Evolutionary conservation across 768 basidiomycete species (phyloP), one percentile per base, ranked within the genome.

Genomic region (Trametes elegans): DNA sequence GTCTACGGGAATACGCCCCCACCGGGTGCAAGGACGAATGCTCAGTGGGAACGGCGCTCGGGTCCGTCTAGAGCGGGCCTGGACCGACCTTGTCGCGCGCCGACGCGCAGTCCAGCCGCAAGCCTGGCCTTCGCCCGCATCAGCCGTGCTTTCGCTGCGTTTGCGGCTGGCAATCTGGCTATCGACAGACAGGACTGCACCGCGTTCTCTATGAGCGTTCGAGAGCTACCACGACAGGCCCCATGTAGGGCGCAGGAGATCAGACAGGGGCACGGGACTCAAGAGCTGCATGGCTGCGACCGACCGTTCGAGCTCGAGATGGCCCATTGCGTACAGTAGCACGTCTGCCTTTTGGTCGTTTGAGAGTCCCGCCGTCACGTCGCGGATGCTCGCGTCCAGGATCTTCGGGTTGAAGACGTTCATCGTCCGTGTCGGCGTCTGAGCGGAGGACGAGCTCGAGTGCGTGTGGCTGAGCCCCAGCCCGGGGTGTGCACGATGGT

Each of bases 301-400:
- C 55, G 66, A 87, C 84, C 84, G 79, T 54, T 91, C 85, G 42
- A 79, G 75, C 47, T 85, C 82, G 56, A 96, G 81, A 63, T 86
- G 87, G 60, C 86, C 84, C 78, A 93, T 83, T n/a, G 90, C 91
- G 60, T 88, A 84, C 44, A 93, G 68, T 49, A 92, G 72, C 32
- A 88, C 76, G 53, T 85, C 85, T 18, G 79, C 84, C 67, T 88
- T 89, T 66, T 88, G 80, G 60, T 79, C 79, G 65, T 85, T 79
- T 4, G 78, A 74, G 29, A 89, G 74, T 55, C 76, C 77, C 7
- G 73, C 72, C 0, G 79, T 75, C 19, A 86, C 82, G 62, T 88
- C 85, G 41, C 83, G 85, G 63, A 88, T 84, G 73, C 84, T 82
- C 18, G 87, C 87, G 62, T 89, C 87, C 34, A 89, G 74, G 57